Base-by-base conservation (phyloP, 106 monocot genomes). In the Chionographis japonica region DNA sequence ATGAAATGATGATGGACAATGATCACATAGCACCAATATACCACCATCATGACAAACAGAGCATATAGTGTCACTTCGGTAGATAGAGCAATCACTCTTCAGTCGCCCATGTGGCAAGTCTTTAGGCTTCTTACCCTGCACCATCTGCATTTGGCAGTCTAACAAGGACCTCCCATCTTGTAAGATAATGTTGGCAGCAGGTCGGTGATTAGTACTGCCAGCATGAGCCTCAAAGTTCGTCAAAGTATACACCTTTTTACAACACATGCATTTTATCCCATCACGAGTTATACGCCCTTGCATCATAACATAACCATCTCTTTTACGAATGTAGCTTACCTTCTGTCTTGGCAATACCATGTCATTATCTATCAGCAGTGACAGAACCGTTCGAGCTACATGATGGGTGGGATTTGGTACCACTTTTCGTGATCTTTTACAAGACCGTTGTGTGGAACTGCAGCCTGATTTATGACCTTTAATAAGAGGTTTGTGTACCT, bases 41-140 rank as follows among this genome's bases (percentile, higher is more conserved):
- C 91, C 91, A 61, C 87, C 88, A 77, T 88, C 84, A 60, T 85
- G 82, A 63, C 91, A 92, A 9, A 85, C 41, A 42, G 85, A 84
- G 70, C 91, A 92, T 38, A 88, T 66, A 15, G 8, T 37, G 35
- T 92, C 91, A 78, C 74, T 80, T 60, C 41, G 42, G 43, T 72
- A 75, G 5, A 19, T 12, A 52, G 78, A 75, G 37, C 35, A 52
- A 54, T 85, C 85, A 59, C 50, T 43, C 56, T 88, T 88, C 52
- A 75, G 40, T 39, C 82, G 66, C 13, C 9, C n/a, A 35, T 71
- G 81, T 10, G 56, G 70, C 56, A 68, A 63, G 39, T 56, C 58
- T 49, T 79, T 68, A 10, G 62, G 61, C 51, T 69, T 77, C 8
- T 58, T 77, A 37, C 13, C 40, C n/a, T 75, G 37, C 56, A 78